Percentiles rank a stretch among this genome's conserved stretches.
phyloP scores from a whole-genome alignment of 352 stramenopile species.

The Blastocystis sp. region DNA sequence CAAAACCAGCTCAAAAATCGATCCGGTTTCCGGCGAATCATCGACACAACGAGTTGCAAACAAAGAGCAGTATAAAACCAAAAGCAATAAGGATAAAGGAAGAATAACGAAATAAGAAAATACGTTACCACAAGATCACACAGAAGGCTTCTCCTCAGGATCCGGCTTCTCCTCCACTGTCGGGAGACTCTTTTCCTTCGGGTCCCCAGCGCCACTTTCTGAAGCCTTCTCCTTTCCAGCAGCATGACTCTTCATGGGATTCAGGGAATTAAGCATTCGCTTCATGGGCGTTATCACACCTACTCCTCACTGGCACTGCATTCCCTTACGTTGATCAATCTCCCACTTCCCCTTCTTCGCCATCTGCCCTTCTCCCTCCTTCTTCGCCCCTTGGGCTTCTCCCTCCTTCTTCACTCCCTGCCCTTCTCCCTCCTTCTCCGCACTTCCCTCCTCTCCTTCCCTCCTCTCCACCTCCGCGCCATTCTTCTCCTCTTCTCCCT shows the following conservation, averaged over 20 bases:
- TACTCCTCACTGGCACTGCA: neutral
- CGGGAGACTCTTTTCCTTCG: neutral
- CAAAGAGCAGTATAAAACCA: neutral
- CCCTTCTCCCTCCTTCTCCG: neutral
- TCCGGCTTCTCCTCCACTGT: slow-evolving; percentile 5
- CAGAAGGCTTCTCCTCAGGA: neutral
- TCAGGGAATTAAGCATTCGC: slow-evolving; percentile 61
- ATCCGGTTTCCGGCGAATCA: neutral
- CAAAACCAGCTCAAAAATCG: neutral
- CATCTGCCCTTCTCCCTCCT: neutral
- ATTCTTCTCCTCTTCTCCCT: neutral
- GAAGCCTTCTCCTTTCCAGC: neutral
- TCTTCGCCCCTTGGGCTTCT: neutral
- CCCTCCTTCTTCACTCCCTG: neutral
- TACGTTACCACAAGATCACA: neutral
- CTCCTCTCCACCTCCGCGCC: neutral
- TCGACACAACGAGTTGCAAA: neutral
- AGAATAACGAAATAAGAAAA: neutral
- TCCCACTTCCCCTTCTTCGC: slow-evolving; percentile 57
- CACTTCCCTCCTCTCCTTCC: neutral
- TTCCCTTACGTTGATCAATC: slow-evolving; percentile 35
- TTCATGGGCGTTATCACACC: slow-evolving; percentile 62
- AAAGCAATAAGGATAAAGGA: neutral
- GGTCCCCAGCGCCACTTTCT: neutral
- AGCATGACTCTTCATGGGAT: slow-evolving; percentile 1